These are phyloP conservation scores for Coelastrella sp. DNA, from an alignment of 139 green algal genomes.

Conservation along the genomic window DNA sequence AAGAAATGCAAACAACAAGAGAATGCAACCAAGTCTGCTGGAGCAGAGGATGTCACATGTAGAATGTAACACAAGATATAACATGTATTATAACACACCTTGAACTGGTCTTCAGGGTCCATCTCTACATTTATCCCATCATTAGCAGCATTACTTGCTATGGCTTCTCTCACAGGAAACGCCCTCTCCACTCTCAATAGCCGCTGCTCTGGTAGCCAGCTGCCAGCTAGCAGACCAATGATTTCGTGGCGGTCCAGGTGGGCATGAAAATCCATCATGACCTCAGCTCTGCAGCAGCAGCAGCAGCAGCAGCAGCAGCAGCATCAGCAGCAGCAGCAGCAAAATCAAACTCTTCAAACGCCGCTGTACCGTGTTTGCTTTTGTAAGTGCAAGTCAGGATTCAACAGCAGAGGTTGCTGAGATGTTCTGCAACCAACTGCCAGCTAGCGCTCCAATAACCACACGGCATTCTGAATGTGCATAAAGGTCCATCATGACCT, in stretches of 20 bases:
- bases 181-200: conserved; percentile 52
- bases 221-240: conserved; percentile 79
- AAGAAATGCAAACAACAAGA: background rate
- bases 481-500: too few species aligned
- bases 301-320: background rate
- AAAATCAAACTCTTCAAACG: too few species aligned
- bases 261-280: conserved; percentile 85
- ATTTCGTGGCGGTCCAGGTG: conserved; percentile 80
- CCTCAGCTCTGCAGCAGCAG: conserved; percentile 51
- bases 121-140: conserved; percentile 80
- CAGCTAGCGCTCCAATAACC: too few species aligned
- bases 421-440: too few species aligned
- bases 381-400: too few species aligned
- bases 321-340: background rate
- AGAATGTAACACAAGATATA: background rate
- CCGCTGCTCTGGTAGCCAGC: conserved; percentile 53
- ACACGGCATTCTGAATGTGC: too few species aligned
- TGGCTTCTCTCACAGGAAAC: conserved; percentile 52
- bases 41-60: background rate
- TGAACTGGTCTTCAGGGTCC: conserved; percentile 73
- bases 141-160: background rate
- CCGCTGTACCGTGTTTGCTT: too few species aligned
- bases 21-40: background rate
- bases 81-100: conserved; percentile 16
- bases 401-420: too few species aligned